phyloP scores from a whole-genome alignment of 768 basidiomycete species.

The Podaxis sp. region DNA sequence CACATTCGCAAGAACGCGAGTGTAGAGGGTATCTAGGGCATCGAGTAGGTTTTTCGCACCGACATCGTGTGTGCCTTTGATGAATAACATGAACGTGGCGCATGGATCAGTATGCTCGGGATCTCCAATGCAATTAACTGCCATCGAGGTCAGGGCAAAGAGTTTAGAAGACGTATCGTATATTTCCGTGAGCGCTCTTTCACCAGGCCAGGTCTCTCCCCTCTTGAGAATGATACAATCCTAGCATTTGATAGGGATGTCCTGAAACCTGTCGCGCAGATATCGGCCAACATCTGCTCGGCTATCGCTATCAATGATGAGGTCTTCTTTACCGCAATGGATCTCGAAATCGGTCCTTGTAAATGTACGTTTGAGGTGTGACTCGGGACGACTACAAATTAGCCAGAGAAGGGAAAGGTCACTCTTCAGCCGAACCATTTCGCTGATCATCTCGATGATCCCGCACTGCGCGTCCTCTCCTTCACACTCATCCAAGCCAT shows the following conservation, averaged over 20 bases:
- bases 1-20: too few species aligned
- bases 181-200: not conserved
- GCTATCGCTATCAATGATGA: not conserved
- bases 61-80: too few species aligned
- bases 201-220: too few species aligned
- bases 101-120: not conserved
- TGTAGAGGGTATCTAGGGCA: too few species aligned
- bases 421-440: not conserved
- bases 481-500: too few species aligned
- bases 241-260: too few species aligned
- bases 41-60: too few species aligned
- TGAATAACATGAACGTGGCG: too few species aligned
- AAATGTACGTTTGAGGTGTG: too few species aligned
- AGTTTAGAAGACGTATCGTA: not conserved
- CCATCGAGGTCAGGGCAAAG: not conserved
- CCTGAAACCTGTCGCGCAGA: too few species aligned
- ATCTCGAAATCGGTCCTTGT: not conserved
- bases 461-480: too few species aligned
- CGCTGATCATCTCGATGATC: not conserved
- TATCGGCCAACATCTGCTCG: not conserved
- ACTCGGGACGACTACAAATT: not conserved
- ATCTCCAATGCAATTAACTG: not conserved
- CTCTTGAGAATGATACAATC: too few species aligned
- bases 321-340: not conserved
- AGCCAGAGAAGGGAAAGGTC: not conserved